A percentile compares a stretch with the other conserved stretches of the same genome.
These are phyloP conservation scores for Citrus hindsii DNA, from an alignment of 345 rosid genomes.

Conservation along the genomic window DNA sequence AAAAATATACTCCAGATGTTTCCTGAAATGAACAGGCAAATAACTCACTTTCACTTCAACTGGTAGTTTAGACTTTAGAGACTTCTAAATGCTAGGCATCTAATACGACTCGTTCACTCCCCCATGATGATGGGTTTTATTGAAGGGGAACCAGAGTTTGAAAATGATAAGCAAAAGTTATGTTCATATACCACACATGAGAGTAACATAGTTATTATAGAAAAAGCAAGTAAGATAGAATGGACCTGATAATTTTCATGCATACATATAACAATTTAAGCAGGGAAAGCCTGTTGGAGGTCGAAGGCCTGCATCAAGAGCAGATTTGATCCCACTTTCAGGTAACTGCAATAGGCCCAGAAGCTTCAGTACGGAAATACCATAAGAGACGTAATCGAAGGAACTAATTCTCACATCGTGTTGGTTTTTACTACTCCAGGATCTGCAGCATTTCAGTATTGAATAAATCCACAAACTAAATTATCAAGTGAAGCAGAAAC, in stretches of 20 bases:
- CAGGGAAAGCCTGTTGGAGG: slow-evolving; percentile 54
- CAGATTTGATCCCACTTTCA: slow-evolving; percentile 48
- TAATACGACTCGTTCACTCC: not conserved
- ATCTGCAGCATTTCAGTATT: slow-evolving; percentile 65
- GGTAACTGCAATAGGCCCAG: slow-evolving; percentile 61
- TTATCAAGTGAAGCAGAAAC: slow-evolving; percentile 2
- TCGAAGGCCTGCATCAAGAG: slow-evolving; percentile 78
- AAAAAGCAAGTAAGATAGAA: not conserved
- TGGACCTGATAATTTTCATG: not conserved
- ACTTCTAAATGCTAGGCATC: not conserved
- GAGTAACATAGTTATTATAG: not conserved
- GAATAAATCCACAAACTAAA: slow-evolving; percentile 4
- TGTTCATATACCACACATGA: not conserved
- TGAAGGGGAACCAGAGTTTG: not conserved
- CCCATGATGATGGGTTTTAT: not conserved
- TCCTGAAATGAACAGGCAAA: slow-evolving; percentile 40
- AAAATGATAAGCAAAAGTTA: not conserved
- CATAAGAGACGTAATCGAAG: slow-evolving; percentile 38
- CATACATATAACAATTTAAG: not conserved
- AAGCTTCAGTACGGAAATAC: slow-evolving; percentile 46
- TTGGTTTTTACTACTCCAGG: slow-evolving; percentile 83
- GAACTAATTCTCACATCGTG: slow-evolving; percentile 77
- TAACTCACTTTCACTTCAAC: not conserved
- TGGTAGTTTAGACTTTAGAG: not conserved
- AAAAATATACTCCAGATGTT: slow-evolving; percentile 60